These are phyloP conservation scores for Boletus sensibilis DNA, from an alignment of 768 basidiomycete species.

Conservation along the genomic window DNA sequence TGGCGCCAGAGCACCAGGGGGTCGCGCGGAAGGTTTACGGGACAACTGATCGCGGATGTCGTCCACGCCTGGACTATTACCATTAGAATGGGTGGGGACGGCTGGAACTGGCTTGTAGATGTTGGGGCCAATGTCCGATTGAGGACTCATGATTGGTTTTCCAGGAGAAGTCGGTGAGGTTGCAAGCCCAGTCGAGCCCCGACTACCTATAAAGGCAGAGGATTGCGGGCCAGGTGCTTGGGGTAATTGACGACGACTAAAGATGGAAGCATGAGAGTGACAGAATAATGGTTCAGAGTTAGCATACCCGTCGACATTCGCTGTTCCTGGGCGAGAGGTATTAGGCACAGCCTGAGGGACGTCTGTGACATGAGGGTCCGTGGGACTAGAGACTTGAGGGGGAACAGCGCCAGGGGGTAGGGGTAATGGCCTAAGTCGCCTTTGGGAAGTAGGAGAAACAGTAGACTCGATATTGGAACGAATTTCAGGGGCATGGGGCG, in stretches of 20 bases:
- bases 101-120: constrained; percentile 34
- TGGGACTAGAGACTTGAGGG: constrained; percentile 12
- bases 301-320: constrained; percentile 26
- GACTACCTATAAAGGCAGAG: constrained; percentile 11
- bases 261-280: neutral
- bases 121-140: constrained; percentile 22
- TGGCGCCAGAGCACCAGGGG: constrained; percentile 30
- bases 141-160: constrained; percentile 14
- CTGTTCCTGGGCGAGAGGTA: constrained; percentile 27
- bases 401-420: constrained; percentile 24
- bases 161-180: constrained; percentile 17
- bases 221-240: constrained; percentile 24
- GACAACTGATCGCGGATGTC: constrained; percentile 22
- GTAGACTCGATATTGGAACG: constrained; percentile 24
- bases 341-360: constrained; percentile 7
- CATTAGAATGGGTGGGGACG: constrained; percentile 20
- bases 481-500: constrained; percentile 17
- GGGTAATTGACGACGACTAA: constrained; percentile 32
- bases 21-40: constrained; percentile 26
- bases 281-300: neutral
- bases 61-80: constrained; percentile 8
- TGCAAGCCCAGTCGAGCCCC: constrained; percentile 23
- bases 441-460: constrained; percentile 31
- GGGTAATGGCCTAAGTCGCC: constrained; percentile 29
- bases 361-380: constrained; percentile 19